Conservation (phyloP, 1,284 basidiomycete species). For the Vanrija sp. region DNA sequence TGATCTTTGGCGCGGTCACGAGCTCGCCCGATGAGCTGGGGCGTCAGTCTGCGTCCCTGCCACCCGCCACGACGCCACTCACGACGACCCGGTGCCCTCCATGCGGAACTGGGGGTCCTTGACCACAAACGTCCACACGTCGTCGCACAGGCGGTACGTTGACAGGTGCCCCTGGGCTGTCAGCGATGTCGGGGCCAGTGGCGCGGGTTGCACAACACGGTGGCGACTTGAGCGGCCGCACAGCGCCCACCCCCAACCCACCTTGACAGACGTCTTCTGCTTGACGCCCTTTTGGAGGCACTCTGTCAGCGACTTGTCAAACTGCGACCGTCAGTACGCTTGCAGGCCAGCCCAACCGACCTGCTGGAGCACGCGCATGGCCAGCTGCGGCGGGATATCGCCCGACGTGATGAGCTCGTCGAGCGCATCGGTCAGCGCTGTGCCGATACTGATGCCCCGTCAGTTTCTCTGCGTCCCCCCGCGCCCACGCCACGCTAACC, state of each 20-base stretch:
- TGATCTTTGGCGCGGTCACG: constrained; percentile 70
- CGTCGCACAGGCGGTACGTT: constrained; percentile 91
- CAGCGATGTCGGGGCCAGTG: constrained; percentile 8
- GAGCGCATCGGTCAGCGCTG: constrained; percentile 96
- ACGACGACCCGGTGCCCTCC: constrained; percentile 63
- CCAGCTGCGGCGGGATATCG: constrained; percentile 93
- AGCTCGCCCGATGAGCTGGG: constrained; percentile 28
- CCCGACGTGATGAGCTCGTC: constrained; percentile 98
- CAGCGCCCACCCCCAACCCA: constrained; percentile 42
- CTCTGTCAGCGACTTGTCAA: constrained; percentile 89
- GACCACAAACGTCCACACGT: constrained; percentile 96
- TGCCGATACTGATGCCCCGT: constrained; percentile 68
- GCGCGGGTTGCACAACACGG: not conserved
- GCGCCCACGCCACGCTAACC: constrained; percentile 17
- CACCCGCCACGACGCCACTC: constrained; percentile 7
- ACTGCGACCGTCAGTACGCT: constrained; percentile 56
- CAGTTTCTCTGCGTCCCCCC: not conserved
- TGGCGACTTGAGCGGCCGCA: not conserved
- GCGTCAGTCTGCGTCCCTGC: not conserved
- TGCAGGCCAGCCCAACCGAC: constrained; percentile 52
- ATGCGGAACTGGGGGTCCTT: constrained; percentile 89
- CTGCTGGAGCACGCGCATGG: constrained; percentile 95
- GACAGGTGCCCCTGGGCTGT: constrained; percentile 70
- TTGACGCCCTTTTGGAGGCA: constrained; percentile 86
- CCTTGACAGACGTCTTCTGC: constrained; percentile 85